Evolutionary conservation across 2,329 filamentous ascomycete genomes (phyloP), one percentile per base, ranked within the genome.

Genomic region (Clarireedia homoeocarpa): DNA sequence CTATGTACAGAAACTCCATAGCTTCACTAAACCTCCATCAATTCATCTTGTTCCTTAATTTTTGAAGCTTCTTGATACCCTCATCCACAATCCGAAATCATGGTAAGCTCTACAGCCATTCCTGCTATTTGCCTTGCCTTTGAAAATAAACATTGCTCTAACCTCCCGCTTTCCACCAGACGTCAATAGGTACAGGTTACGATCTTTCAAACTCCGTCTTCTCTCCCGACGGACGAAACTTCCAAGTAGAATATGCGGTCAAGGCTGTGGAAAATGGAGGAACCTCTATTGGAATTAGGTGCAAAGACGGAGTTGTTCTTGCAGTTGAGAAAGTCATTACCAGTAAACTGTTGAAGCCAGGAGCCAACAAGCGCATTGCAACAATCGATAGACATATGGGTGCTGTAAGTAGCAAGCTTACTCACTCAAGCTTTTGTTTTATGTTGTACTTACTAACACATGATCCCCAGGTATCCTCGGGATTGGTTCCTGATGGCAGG

Each of bases 181-280:
- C 94, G 70, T 99, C 94, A 71, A 99, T 99, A 88, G 94, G 94
- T 72, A 99, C 94, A 69, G 94, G 94, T 71, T 99, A 99, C 78
- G 94, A 99, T 84, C 87, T 99, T 69, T 90, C 90, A 73, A 99
- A 99, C 83, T 97, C 94, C 70, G 95, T 97, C 79, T 99, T 97
- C 81, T 97, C 94, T 49, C 94, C 94, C 64, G 94, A 99, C 77
- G 94, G 94, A 71, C 89, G 94, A 67, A 99, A 99, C 75, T 99
- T 99, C 75, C 94, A 99, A 76, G 90, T 95, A 74, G 94, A 99
- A 81, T 99, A 99, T 74, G 94, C 94, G 65, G 88, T 95, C 67
- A 99, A 99, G 80, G 94, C 94, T 56, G 94, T 99, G 62, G 94
- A 99, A 78, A 97, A 95, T 69, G 94, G 92, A 64, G 92, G 94